A percentile compares a stretch with the other conserved stretches of the same genome.
Evolutionary conservation across 805 yeast species (phyloP).

Genomic region (Saccharomycopsis selenospora): DNA sequence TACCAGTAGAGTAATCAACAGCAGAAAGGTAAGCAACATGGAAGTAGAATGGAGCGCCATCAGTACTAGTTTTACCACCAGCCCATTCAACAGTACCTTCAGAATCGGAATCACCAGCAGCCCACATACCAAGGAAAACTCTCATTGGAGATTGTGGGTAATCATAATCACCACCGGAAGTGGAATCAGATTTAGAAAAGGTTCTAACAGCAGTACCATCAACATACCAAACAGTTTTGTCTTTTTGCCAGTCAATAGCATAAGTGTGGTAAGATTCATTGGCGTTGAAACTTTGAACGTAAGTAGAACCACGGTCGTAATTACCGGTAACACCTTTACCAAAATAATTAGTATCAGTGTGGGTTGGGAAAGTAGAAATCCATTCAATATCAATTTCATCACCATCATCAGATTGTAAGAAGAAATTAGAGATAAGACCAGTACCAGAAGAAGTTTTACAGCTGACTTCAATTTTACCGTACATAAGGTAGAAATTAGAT

Average conservation of each 20-base stretch:
- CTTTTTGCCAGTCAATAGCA: conserved; percentile 59
- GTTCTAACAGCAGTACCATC: conserved; percentile 56
- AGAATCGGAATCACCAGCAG: conserved; percentile 45
- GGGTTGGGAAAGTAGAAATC: conserved; percentile 53
- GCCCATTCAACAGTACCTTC: conserved; percentile 69
- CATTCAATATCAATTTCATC: conserved; percentile 73
- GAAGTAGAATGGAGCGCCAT: conserved; percentile 44
- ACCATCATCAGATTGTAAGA: conserved; percentile 55
- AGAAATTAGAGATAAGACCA: conserved; percentile 59
- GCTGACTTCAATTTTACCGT: conserved; percentile 56
- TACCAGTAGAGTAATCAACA: conserved; percentile 46
- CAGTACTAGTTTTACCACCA: conserved; percentile 52
- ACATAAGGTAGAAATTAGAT: conserved; percentile 64
- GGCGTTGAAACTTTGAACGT: not conserved
- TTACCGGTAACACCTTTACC: conserved; percentile 54
- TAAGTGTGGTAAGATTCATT: conserved; percentile 44
- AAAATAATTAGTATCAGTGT: conserved; percentile 51
- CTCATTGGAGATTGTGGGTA: conserved; percentile 70
- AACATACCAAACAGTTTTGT: conserved; percentile 45
- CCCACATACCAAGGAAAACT: conserved; percentile 37
- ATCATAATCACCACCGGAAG: conserved; percentile 34
- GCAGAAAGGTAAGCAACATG: conserved; percentile 41
- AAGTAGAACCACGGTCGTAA: conserved; percentile 48
- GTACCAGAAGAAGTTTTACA: conserved; percentile 53
- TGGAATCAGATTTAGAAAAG: conserved; percentile 33